Percentiles rank a stretch among this genome's conserved stretches.
Conservation (phyloP, 164 flowering plant genomes). For the Vitis rupestris region DNA sequence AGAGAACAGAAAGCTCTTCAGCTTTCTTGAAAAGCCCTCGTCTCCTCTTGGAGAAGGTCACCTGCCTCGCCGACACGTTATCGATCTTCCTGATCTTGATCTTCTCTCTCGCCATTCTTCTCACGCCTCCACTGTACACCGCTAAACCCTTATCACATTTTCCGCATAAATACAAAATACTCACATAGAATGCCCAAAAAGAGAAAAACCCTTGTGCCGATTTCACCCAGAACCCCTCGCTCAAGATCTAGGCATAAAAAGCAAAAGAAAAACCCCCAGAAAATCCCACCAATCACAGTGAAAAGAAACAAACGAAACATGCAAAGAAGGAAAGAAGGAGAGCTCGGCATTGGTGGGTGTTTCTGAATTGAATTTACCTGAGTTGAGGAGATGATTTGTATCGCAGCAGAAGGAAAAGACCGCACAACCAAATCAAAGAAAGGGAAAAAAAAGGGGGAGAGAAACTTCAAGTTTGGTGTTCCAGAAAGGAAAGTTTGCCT, state of each 20-base stretch:
- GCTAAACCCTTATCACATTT: too few relatives aligned
- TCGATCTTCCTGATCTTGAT: conserved; percentile 48
- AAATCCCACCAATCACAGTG: background rate
- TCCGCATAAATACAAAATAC: too few relatives aligned
- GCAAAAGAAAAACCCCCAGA: background rate
- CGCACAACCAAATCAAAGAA: conserved; percentile 3
- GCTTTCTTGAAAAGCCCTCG: conserved; percentile 48
- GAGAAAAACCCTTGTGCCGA: background rate
- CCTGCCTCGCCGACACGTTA: conserved; percentile 43
- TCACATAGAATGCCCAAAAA: background rate
- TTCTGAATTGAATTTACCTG: background rate
- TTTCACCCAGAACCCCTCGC: background rate
- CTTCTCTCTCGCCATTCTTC: conserved; percentile 42
- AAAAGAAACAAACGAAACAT: background rate
- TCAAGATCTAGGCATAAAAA: background rate
- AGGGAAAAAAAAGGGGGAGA: conserved; percentile 3
- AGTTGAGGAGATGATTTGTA: background rate
- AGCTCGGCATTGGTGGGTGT: background rate
- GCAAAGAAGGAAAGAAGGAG: conserved; percentile 3
- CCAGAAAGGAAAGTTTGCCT: conserved; percentile 23
- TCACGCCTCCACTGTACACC: background rate
- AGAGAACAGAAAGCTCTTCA: conserved; percentile 39
- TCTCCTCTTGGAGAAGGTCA: conserved; percentile 40
- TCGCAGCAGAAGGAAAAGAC: background rate
- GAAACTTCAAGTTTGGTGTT: conserved; percentile 6